Evolutionary conservation across 2,329 filamentous ascomycete species (phyloP).

Genomic region (Penicillium verrucosum): DNA sequence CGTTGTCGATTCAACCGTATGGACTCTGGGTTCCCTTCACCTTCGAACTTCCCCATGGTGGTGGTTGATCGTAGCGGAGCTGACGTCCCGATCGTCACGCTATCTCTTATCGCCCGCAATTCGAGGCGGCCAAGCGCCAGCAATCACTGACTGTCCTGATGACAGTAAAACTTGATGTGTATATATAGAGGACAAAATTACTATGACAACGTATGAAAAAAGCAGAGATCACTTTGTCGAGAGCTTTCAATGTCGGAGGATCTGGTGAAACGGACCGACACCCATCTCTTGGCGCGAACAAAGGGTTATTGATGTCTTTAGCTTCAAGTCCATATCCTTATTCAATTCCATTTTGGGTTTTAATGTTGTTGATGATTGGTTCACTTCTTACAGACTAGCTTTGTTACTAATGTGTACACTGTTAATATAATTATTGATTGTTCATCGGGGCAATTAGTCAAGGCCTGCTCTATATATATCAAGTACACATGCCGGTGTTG

Average conservation of each 20-base stretch:
- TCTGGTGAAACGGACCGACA: not conserved
- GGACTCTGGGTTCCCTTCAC: constrained; percentile 26
- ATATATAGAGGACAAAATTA: not conserved
- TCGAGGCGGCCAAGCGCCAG: not conserved
- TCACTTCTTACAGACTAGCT: not conserved
- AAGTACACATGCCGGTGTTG: too few relatives aligned
- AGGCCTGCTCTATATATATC: not conserved
- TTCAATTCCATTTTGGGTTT: not conserved
- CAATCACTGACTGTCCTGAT: not conserved
- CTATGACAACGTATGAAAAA: not conserved
- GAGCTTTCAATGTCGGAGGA: not conserved
- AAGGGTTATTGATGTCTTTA: constrained; percentile 2
- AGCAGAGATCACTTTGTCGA: not conserved
- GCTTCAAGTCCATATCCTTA: not conserved
- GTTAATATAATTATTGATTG: not conserved
- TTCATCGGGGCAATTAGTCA: not conserved
- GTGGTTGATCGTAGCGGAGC: constrained; percentile 4
- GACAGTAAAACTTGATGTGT: not conserved
- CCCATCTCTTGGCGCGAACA: constrained; percentile 8
- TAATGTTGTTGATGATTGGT: too few relatives aligned
- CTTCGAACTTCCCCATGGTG: constrained; percentile 27
- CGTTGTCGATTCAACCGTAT: constrained; percentile 28
- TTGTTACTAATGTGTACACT: not conserved
- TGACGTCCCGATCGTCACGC: constrained; percentile 11
- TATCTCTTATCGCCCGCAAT: constrained; percentile 18